Percentiles rank a stretch among this genome's conserved stretches.
Evolutionary conservation across 257 asterid genomes (phyloP).

Genomic region (Gardenia jasminoides): DNA sequence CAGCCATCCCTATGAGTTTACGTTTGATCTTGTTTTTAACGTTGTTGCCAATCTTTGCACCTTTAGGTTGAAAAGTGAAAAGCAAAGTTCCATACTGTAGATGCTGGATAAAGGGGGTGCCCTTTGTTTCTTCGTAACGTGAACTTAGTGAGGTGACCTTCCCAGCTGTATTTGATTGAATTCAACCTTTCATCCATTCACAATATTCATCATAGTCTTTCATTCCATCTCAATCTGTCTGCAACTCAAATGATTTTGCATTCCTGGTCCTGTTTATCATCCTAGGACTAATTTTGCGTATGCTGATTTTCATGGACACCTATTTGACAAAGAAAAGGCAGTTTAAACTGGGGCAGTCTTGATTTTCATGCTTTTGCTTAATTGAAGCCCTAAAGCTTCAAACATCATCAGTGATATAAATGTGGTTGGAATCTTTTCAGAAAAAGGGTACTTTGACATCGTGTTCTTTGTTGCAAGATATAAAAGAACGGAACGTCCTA

Average conservation of each 20-base stretch:
- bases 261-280: background rate
- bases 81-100: constrained; percentile 12
- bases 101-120: constrained; percentile 31
- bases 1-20: background rate
- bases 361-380: too few relatives aligned
- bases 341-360: background rate
- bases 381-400: too few relatives aligned
- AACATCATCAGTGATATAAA: too few relatives aligned
- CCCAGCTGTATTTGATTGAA: constrained; percentile 1
- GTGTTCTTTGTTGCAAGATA: too few relatives aligned
- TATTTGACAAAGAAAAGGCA: background rate
- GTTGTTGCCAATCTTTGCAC: background rate
- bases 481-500: too few relatives aligned
- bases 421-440: too few relatives aligned
- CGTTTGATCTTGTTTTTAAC: too few relatives aligned
- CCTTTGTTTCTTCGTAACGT: constrained; percentile 17
- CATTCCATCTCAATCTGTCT: background rate
- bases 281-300: background rate
- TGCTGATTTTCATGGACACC: background rate
- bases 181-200: background rate
- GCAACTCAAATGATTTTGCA: background rate
- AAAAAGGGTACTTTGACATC: too few relatives aligned
- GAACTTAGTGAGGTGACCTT: constrained; percentile 15
- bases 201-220: too few relatives aligned
- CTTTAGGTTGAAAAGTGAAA: constrained; percentile 16